phyloP scores from a whole-genome alignment of 768 basidiomycete genomes.

The Gelatoporia subvermispora region DNA sequence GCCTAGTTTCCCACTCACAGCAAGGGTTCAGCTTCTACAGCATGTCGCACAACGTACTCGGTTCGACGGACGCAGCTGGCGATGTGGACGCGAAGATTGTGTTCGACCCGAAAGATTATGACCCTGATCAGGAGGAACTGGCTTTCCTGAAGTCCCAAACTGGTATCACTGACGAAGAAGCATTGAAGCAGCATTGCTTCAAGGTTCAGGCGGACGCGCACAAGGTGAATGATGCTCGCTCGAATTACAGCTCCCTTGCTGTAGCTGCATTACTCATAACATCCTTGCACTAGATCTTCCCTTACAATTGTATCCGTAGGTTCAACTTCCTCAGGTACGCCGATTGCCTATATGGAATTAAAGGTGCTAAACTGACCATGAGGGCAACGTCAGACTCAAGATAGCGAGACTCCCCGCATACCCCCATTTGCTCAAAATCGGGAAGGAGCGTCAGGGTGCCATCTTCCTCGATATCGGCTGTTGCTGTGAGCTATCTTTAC shows the following conservation, averaged over 20 bases:
- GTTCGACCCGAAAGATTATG: slow-evolving; percentile 5
- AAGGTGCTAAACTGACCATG: neutral
- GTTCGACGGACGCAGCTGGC: neutral
- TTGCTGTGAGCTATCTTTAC: slow-evolving; percentile 26
- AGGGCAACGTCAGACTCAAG: slow-evolving; percentile 3
- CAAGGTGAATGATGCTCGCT: slow-evolving; percentile 8
- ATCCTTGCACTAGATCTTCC: slow-evolving; percentile 7
- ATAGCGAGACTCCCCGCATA: slow-evolving; percentile 16
- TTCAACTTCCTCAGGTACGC: slow-evolving; percentile 13
- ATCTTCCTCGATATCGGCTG: slow-evolving; percentile 39
- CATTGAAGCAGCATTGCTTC: slow-evolving; percentile 24
- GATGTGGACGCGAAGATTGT: neutral
- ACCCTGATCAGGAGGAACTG: slow-evolving; percentile 8
- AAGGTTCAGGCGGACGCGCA: slow-evolving; percentile 20
- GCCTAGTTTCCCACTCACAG: neutral
- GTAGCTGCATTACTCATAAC: neutral
- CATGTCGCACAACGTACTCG: neutral
- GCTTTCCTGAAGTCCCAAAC: slow-evolving; percentile 18
- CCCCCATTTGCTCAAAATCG: slow-evolving; percentile 26
- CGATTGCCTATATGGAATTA: neutral
- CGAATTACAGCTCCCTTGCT: neutral
- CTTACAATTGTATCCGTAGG: slow-evolving; percentile 18
- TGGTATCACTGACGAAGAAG: slow-evolving; percentile 22
- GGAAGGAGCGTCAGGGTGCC: slow-evolving; percentile 27
- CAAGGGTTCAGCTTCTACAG: neutral